Base-by-base conservation (phyloP, 139 green algal genomes). In the Chara braunii region DNA sequence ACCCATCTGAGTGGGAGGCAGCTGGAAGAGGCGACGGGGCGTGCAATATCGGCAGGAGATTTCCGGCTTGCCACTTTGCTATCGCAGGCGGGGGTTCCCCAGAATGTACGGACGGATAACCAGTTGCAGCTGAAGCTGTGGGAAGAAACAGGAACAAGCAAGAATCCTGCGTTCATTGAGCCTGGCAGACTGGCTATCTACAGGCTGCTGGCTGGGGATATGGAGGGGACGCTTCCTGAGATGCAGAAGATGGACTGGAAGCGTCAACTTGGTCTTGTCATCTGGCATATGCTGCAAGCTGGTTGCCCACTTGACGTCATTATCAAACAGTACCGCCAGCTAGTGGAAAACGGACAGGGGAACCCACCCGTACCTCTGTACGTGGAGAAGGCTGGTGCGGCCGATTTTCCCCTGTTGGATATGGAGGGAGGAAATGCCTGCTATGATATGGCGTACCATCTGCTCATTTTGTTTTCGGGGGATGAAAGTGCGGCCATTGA, bases 41-140 rank as follows among this genome's bases (percentile, higher is more conserved):
- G 78, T n/a, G 88, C 88, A 3, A 74, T 77, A 3, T 73, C 71
- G 2, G 54, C 45, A 0, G 85, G 88, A 2, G 84, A 95, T 60
- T 60, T 81, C 1, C 71, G 84, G 1, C 81, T 95, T 50, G 85
- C 84, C 3, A 79, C 80, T 29, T 72, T 95, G n/a, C 40, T 95
- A 22, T 65, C 83, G 78, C 79, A 59, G 70, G 42, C 43, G 78
- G 56, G 18, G 34, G 36, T n/a, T 23, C 22, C 9, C 28, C 14
- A 2, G 43, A 43, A n/a, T 3, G 57, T 29, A 1, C 37, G 51
- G 0, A 29, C 32, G 0, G 56, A 86, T 8, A n/a, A 88, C 4
- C 48, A 43, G 0, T 33, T 55, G n/a, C 87, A 95, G 77, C 74
- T 94, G 55, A 29, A 52, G 3, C 24, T 83, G 30, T 90, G 85